Evolutionary conservation across 139 green algal genomes (phyloP).

Genomic region (Chlamydomonas asymmetrica): DNA sequence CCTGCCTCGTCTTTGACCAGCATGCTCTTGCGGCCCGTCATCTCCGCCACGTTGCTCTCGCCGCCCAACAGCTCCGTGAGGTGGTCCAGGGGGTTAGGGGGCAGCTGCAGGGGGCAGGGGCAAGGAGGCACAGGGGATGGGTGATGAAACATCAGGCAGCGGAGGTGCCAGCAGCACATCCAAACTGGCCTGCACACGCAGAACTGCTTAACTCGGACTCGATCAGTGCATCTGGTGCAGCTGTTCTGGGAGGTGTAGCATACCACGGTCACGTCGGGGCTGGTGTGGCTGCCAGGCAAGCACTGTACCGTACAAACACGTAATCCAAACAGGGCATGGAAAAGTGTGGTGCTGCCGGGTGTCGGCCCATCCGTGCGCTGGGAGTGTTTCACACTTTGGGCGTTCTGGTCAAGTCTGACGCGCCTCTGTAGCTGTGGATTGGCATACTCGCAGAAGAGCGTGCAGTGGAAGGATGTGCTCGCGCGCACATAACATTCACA

Average conservation of each 20-base stretch:
- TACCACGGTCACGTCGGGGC: too few relatives aligned
- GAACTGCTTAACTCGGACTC: too few relatives aligned
- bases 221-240: too few relatives aligned
- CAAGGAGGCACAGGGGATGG: background rate
- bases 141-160: background rate
- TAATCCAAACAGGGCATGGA: background rate
- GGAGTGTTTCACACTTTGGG: background rate
- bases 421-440: background rate
- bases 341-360: background rate
- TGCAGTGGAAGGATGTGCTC: background rate
- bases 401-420: background rate
- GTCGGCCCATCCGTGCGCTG: background rate
- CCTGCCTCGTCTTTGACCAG: constrained; percentile 46
- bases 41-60: constrained; percentile 63
- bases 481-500: background rate
- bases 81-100: constrained; percentile 66
- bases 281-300: too few relatives aligned
- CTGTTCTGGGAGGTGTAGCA: too few relatives aligned
- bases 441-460: background rate
- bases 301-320: too few relatives aligned
- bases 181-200: too few relatives aligned
- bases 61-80: constrained; percentile 69
- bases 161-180: background rate
- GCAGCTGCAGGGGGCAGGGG: constrained; percentile 35
- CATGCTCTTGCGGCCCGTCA: constrained; percentile 64